Conservation (phyloP, 192 early-diverging fungal genomes). For the Linderina pennispora region DNA sequence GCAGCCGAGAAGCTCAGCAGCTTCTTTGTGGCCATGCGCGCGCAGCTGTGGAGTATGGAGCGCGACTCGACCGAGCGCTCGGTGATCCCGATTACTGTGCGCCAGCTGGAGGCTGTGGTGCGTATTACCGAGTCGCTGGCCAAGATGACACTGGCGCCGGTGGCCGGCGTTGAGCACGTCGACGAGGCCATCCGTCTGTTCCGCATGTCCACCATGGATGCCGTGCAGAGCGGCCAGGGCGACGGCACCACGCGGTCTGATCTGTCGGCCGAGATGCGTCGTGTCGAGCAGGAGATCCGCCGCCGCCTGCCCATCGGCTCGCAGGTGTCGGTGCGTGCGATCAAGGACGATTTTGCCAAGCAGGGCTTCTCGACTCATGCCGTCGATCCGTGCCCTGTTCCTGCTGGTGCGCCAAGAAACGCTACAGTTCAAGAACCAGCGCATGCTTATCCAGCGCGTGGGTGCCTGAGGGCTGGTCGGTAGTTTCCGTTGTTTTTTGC, state of each 20-base stretch:
- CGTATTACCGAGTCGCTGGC: slow-evolving; percentile 97
- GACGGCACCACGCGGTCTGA: slow-evolving; percentile 74
- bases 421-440: slow-evolving; percentile 73
- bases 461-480: slow-evolving; percentile 25
- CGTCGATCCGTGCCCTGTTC: slow-evolving; percentile 66
- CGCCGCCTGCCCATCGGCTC: slow-evolving; percentile 85
- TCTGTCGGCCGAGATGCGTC: slow-evolving; percentile 67
- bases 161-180: slow-evolving; percentile 83
- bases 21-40: slow-evolving; percentile 90
- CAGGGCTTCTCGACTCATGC: slow-evolving; percentile 50
- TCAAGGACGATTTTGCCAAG: slow-evolving; percentile 56
- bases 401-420: slow-evolving; percentile 77
- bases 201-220: slow-evolving; percentile 96
- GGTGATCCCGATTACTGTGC: slow-evolving; percentile 94
- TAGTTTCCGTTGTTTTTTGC: not conserved
- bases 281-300: slow-evolving; percentile 79
- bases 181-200: slow-evolving; percentile 97
- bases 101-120: slow-evolving; percentile 96
- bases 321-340: slow-evolving; percentile 54
- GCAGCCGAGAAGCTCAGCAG: slow-evolving; percentile 90
- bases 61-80: slow-evolving; percentile 62
- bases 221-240: slow-evolving; percentile 80
- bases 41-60: slow-evolving; percentile 74
- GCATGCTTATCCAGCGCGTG: slow-evolving; percentile 52
- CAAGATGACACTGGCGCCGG: slow-evolving; percentile 83